Percentiles rank a stretch among this genome's conserved stretches.
These are phyloP conservation scores for Leucocoprinus sp. DNA, from an alignment of 768 basidiomycete genomes.

Conservation along the genomic window DNA sequence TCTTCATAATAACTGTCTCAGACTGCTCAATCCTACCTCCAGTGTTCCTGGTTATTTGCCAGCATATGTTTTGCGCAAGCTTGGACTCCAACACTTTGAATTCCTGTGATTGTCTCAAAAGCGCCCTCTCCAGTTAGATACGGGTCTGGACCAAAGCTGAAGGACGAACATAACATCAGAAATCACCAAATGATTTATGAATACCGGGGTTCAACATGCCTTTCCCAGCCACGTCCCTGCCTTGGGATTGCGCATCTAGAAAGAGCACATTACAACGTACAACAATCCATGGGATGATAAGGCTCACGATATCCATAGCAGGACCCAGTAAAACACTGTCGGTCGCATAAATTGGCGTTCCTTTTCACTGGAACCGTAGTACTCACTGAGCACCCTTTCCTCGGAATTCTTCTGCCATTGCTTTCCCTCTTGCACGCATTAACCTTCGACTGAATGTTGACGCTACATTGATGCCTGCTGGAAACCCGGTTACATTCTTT, in stretches of 20 bases:
- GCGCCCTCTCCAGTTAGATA: slow-evolving; percentile 71
- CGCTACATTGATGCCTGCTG: slow-evolving; percentile 77
- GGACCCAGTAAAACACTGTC: slow-evolving; percentile 41
- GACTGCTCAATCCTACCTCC: too few relatives aligned
- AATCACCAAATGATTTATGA: too few relatives aligned
- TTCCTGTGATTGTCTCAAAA: slow-evolving; percentile 74
- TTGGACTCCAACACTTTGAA: slow-evolving; percentile 75
- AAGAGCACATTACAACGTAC: background rate
- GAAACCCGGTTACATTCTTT: slow-evolving; percentile 72
- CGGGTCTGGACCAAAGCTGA: slow-evolving; percentile 87
- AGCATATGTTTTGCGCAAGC: slow-evolving; percentile 83
- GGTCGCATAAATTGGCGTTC: background rate
- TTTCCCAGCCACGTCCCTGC: slow-evolving; percentile 87
- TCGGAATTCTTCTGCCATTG: slow-evolving; percentile 79
- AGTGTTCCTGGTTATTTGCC: too few relatives aligned
- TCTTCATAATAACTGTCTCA: too few relatives aligned
- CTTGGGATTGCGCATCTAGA: slow-evolving; percentile 45
- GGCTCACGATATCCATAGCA: slow-evolving; percentile 44
- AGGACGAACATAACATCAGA: too few relatives aligned
- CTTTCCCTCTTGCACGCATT: slow-evolving; percentile 66
- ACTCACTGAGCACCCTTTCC: slow-evolving; percentile 64
- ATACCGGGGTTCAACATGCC: too few relatives aligned
- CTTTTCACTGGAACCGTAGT: background rate
- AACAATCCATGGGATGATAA: background rate
- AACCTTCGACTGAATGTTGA: slow-evolving; percentile 74